A percentile compares a stretch with the other conserved stretches of the same genome.
These are phyloP conservation scores for Russula dissimulans DNA, from an alignment of 768 basidiomycete species.

Conservation along the genomic window DNA sequence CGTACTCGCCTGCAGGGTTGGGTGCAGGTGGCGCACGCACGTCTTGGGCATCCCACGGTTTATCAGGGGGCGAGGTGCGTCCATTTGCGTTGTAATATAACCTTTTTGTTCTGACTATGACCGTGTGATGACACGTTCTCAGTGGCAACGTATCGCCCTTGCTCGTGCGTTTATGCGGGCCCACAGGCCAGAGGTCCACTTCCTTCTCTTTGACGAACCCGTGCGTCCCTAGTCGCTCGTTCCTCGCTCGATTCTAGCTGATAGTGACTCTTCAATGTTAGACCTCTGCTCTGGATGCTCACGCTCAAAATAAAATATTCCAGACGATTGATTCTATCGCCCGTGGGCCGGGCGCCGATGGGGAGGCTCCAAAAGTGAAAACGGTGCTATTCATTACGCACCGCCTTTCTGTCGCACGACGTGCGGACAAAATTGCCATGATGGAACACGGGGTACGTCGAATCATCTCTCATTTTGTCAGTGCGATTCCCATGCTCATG, in stretches of 20 bases:
- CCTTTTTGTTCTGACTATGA: neutral
- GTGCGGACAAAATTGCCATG: slow-evolving; percentile 81
- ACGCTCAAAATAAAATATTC: slow-evolving; percentile 72
- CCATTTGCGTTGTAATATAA: neutral
- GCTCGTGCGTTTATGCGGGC: slow-evolving; percentile 85
- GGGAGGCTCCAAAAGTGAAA: slow-evolving; percentile 38
- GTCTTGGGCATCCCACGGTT: slow-evolving; percentile 44
- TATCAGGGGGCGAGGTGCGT: slow-evolving; percentile 79
- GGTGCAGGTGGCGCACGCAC: slow-evolving; percentile 30
- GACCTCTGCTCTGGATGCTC: slow-evolving; percentile 75
- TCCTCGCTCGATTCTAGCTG: neutral
- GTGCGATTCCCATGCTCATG: slow-evolving; percentile 4
- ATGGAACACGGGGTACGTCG: slow-evolving; percentile 61
- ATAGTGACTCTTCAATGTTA: slow-evolving; percentile 23
- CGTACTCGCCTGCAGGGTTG: slow-evolving; percentile 30
- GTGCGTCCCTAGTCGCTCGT: slow-evolving; percentile 33
- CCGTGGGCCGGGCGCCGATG: slow-evolving; percentile 38
- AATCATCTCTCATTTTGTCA: slow-evolving; percentile 6
- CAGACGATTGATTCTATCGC: slow-evolving; percentile 64
- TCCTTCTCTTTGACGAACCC: slow-evolving; percentile 81
- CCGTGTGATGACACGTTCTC: slow-evolving; percentile 16
- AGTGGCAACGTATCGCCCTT: slow-evolving; percentile 86
- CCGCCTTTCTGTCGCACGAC: slow-evolving; percentile 68
- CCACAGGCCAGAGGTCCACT: slow-evolving; percentile 60
- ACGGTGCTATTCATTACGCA: slow-evolving; percentile 81